phyloP scores from a whole-genome alignment of 106 monocot species.

The Xerophyta viscosa region DNA sequence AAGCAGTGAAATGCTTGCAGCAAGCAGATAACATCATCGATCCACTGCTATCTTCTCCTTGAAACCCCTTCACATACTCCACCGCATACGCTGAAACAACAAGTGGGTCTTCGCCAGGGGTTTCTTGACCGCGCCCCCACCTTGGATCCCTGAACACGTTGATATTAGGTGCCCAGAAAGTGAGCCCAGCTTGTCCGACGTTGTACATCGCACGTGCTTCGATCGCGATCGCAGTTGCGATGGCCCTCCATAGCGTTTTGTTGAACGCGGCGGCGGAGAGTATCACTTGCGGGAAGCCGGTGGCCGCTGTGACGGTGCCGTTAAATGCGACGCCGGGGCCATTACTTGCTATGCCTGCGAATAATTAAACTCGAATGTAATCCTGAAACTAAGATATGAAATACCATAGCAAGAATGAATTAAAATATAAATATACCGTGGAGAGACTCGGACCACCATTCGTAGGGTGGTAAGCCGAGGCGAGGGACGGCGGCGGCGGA shows the following conservation, averaged over 20 bases:
- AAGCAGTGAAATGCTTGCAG: slow-evolving; percentile 95
- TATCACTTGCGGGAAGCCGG: slow-evolving; percentile 69
- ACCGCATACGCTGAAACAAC: slow-evolving; percentile 31
- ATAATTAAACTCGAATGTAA: too few species aligned
- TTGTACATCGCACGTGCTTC: slow-evolving; percentile 68
- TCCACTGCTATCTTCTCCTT: slow-evolving; percentile 42
- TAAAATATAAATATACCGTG: too few species aligned
- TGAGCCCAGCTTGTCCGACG: slow-evolving; percentile 52
- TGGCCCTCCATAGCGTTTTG: neutral
- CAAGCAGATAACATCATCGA: slow-evolving; percentile 72
- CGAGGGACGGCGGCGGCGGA: slow-evolving; percentile 46
- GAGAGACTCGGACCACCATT: slow-evolving; percentile 81
- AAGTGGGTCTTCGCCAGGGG: slow-evolving; percentile 58
- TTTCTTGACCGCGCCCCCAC: slow-evolving; percentile 71
- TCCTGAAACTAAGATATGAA: too few species aligned
- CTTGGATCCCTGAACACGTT: slow-evolving; percentile 64
- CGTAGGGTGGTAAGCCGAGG: slow-evolving; percentile 38
- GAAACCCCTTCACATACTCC: slow-evolving; percentile 68
- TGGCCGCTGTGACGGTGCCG: slow-evolving; percentile 45
- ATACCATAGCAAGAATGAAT: too few species aligned
- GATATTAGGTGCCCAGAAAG: slow-evolving; percentile 62
- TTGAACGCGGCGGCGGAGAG: slow-evolving; percentile 58
- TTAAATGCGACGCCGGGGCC: slow-evolving; percentile 46
- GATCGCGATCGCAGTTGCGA: slow-evolving; percentile 36
- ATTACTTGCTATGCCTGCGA: too few species aligned